A percentile compares a stretch with the other conserved stretches of the same genome.
These are phyloP conservation scores for Stagonosporopsis chrysanthemi DNA, from an alignment of 2,329 filamentous ascomycete species.

Conservation along the genomic window DNA sequence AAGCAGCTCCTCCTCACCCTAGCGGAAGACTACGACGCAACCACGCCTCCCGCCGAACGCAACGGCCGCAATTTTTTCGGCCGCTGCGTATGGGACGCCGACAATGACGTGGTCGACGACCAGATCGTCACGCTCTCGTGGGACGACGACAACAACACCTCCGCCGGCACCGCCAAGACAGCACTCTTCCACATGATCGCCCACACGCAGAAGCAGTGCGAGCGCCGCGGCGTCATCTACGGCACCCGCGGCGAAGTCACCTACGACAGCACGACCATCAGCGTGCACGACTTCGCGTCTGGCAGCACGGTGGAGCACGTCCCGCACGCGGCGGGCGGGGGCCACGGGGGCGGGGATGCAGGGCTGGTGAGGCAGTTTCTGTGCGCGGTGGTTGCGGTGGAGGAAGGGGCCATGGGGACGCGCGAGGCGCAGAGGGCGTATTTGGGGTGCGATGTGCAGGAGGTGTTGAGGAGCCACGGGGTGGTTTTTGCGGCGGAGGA, in stretches of 20 bases:
- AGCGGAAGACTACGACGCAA: slow-evolving; percentile 64
- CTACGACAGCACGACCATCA: slow-evolving; percentile 82
- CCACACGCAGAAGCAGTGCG: slow-evolving; percentile 84
- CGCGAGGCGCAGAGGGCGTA: slow-evolving; percentile 75
- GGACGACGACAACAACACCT: slow-evolving; percentile 70
- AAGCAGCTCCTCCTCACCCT: slow-evolving; percentile 59
- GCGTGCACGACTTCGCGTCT: slow-evolving; percentile 74
- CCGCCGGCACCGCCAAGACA: slow-evolving; percentile 73
- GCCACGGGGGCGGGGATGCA: slow-evolving; percentile 80
- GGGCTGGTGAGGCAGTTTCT: slow-evolving; percentile 85
- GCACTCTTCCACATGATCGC: slow-evolving; percentile 95
- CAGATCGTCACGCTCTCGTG: slow-evolving; percentile 88
- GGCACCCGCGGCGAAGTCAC: slow-evolving; percentile 85
- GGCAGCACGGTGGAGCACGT: slow-evolving; percentile 63
- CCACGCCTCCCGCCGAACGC: slow-evolving; percentile 36
- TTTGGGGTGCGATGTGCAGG: slow-evolving; percentile 84
- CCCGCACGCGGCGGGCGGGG: slow-evolving; percentile 67
- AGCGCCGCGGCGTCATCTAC: slow-evolving; percentile 85
- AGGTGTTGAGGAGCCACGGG: slow-evolving; percentile 87
- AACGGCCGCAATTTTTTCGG: slow-evolving; percentile 75
- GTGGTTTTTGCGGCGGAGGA: slow-evolving; percentile 95
- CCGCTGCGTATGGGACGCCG: slow-evolving; percentile 90
- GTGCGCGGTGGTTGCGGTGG: slow-evolving; percentile 79
- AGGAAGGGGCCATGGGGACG: slow-evolving; percentile 71
- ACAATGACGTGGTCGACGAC: slow-evolving; percentile 94